These are phyloP conservation scores for Citrullus mucosospermus DNA, from an alignment of 306 rosid genomes.

Conservation along the genomic window DNA sequence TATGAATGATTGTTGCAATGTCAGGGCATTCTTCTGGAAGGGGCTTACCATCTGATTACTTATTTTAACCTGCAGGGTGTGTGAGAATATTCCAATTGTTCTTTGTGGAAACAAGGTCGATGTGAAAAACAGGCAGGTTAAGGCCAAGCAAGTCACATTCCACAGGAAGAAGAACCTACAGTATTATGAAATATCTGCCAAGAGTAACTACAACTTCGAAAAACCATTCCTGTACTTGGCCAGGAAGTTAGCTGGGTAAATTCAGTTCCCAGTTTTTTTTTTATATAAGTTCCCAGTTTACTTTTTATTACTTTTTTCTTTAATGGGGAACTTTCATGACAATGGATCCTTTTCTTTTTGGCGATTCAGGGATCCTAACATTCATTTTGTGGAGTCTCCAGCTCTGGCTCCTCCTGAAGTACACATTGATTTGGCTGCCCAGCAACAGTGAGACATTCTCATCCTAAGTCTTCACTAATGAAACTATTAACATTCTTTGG, in stretches of 20 bases:
- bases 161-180: conserved; percentile 81
- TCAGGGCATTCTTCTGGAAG: background rate
- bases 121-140: conserved; percentile 74
- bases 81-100: conserved; percentile 72
- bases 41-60: background rate
- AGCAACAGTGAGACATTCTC: conserved; percentile 16
- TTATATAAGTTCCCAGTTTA: background rate
- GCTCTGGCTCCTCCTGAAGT: conserved; percentile 84
- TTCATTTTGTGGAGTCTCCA: conserved; percentile 74
- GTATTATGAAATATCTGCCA: conserved; percentile 74
- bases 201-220: conserved; percentile 76
- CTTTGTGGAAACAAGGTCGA: conserved; percentile 84
- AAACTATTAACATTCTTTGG: background rate
- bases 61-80: conserved; percentile 26
- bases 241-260: conserved; percentile 71
- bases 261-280: background rate
- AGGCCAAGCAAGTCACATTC: conserved; percentile 73
- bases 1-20: background rate
- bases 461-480: background rate
- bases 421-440: conserved; percentile 41
- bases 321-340: background rate
- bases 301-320: background rate
- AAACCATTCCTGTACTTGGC: conserved; percentile 73
- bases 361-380: conserved; percentile 29
- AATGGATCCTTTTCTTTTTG: background rate